phyloP scores from a whole-genome alignment of 2,329 filamentous ascomycete species.

The Chrysoporthe puriensis region DNA sequence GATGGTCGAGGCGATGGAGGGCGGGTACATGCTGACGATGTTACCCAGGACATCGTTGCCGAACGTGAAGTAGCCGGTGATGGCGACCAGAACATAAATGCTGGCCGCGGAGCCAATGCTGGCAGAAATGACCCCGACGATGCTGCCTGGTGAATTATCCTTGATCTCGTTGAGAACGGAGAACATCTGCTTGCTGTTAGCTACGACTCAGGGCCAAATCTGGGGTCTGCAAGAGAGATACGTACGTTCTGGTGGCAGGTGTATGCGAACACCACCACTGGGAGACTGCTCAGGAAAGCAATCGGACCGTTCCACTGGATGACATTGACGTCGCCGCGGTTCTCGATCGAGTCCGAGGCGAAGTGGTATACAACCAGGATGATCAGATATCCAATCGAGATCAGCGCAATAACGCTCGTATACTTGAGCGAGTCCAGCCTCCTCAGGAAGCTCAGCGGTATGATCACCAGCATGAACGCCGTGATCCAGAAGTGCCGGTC shows the following conservation, averaged over 20 bases:
- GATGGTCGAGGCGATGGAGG: constrained; percentile 83
- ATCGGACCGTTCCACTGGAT: constrained; percentile 80
- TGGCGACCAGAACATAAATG: constrained; percentile 88
- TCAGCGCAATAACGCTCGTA: constrained; percentile 86
- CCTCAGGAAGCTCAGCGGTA: constrained; percentile 89
- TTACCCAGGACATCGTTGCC: constrained; percentile 89
- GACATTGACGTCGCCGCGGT: constrained; percentile 73
- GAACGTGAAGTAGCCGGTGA: constrained; percentile 95
- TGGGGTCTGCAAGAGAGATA: constrained; percentile 7
- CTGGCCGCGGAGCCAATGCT: constrained; percentile 88
- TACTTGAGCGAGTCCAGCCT: constrained; percentile 96
- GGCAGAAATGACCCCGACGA: constrained; percentile 76
- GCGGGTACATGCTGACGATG: constrained; percentile 87
- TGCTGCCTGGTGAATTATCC: constrained; percentile 76
- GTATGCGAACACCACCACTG: constrained; percentile 98
- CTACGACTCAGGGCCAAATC: constrained; percentile 7
- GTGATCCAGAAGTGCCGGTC: constrained; percentile 98
- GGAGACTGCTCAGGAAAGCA: constrained; percentile 80
- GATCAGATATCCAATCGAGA: constrained; percentile 93
- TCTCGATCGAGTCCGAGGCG: constrained; percentile 73
- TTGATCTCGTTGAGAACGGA: constrained; percentile 95
- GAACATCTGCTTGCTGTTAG: constrained; percentile 75
- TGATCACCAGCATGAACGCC: constrained; percentile 94
- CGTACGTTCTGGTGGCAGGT: constrained; percentile 96
- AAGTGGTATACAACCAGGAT: constrained; percentile 94